phyloP scores from a whole-genome alignment of 2,329 filamentous ascomycete species.

The Penicillium verrucosum region DNA sequence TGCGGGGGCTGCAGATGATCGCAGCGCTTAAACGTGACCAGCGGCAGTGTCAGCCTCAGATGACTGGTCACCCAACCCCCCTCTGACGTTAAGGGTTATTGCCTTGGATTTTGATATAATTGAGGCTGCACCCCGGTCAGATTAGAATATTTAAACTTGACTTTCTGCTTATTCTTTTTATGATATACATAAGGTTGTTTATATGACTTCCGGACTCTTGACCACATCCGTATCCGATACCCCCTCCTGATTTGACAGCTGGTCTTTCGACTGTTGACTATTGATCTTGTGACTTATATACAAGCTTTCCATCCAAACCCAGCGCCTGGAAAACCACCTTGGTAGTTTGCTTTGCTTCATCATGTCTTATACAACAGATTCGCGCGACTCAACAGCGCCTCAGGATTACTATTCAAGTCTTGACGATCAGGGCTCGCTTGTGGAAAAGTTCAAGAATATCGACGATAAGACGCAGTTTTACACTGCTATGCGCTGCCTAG shows the following conservation, averaged over 20 bases:
- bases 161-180: not conserved
- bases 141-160: not conserved
- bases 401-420: conserved; percentile 35
- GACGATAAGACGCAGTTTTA: conserved; percentile 36
- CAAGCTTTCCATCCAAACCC: not conserved
- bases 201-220: not conserved
- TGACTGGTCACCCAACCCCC: conserved; percentile 12
- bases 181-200: not conserved
- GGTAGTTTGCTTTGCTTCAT: not conserved
- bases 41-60: conserved; percentile 19
- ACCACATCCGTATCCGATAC: not conserved
- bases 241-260: not conserved
- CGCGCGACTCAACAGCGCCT: conserved; percentile 14
- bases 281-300: not conserved
- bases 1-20: conserved; percentile 20
- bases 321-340: not conserved
- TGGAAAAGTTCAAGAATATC: conserved; percentile 36
- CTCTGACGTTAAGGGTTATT: not conserved
- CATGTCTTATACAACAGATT: conserved; percentile 14
- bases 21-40: conserved; percentile 23
- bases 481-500: conserved; percentile 28
- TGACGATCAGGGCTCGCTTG: conserved; percentile 17
- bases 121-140: not conserved
- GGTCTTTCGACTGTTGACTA: not conserved
- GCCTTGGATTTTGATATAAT: not conserved